Conservation (phyloP, 169 alveolate species). For the Plasmodium gallinaceum region DNA sequence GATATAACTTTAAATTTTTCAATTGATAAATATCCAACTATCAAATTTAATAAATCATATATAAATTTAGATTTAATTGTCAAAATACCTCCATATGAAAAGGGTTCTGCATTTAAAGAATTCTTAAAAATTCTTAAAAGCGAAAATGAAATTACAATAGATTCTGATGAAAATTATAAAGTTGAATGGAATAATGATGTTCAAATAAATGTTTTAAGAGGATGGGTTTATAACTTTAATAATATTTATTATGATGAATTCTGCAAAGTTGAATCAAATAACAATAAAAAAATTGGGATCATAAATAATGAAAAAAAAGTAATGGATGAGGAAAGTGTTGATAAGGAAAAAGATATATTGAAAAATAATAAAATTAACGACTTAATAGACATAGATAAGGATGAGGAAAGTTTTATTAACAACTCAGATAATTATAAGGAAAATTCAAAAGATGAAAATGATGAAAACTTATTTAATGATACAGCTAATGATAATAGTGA, state of each 20-base stretch:
- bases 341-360: slow-evolving; percentile 4
- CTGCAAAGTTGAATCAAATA: slow-evolving; percentile 11
- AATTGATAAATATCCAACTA: slow-evolving; percentile 61
- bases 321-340: neutral
- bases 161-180: slow-evolving; percentile 35
- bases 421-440: slow-evolving; percentile 22
- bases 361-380: slow-evolving; percentile 40
- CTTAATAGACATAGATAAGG: slow-evolving; percentile 65
- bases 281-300: neutral
- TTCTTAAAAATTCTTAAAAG: slow-evolving; percentile 42
- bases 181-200: slow-evolving; percentile 70
- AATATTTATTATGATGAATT: slow-evolving; percentile 23
- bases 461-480: slow-evolving; percentile 50
- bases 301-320: slow-evolving; percentile 2
- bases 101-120: slow-evolving; percentile 67
- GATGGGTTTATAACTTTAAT: slow-evolving; percentile 69
- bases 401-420: slow-evolving; percentile 56
- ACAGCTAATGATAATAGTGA: slow-evolving; percentile 8
- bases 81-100: slow-evolving; percentile 65
- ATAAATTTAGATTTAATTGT: slow-evolving; percentile 31
- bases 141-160: slow-evolving; percentile 24
- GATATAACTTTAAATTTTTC: slow-evolving; percentile 45
- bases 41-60: slow-evolving; percentile 45
- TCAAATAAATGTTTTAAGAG: slow-evolving; percentile 33
- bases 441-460: neutral